These are phyloP conservation scores for Exophiala lecanii-corni DNA, from an alignment of 2,329 filamentous ascomycete species.

Conservation along the genomic window DNA sequence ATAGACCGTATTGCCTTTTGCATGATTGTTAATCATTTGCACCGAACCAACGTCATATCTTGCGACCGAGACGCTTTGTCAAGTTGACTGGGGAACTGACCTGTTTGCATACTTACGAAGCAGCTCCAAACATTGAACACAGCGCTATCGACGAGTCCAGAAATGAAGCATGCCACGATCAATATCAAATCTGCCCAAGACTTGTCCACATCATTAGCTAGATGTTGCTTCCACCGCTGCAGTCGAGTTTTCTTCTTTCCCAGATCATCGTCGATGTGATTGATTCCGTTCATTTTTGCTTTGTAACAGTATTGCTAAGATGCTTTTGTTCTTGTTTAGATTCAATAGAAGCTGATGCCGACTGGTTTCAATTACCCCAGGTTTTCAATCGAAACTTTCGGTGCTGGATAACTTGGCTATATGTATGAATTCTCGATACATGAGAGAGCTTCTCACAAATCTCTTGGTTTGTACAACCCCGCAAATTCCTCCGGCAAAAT, in stretches of 20 bases:
- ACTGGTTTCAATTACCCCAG: no score
- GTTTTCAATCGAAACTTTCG: no score
- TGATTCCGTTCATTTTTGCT: not conserved
- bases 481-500: no score
- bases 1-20: conserved; percentile 39
- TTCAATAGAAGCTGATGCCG: no score
- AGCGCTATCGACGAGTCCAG: conserved; percentile 41
- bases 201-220: conserved; percentile 13
- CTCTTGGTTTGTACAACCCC: no score
- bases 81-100: conserved; percentile 28
- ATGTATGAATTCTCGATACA: no score
- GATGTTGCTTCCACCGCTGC: conserved; percentile 9
- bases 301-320: no score
- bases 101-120: conserved; percentile 45
- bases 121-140: conserved; percentile 44
- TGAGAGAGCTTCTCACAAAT: no score
- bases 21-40: not conserved
- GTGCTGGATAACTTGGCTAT: no score
- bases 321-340: no score
- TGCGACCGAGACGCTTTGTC: no score
- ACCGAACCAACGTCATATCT: not conserved
- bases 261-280: not conserved
- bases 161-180: conserved; percentile 34
- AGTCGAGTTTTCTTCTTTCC: conserved; percentile 9
- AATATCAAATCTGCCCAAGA: conserved; percentile 17